phyloP scores from a whole-genome alignment of 805 yeast species.

The Jamesozyma gamospora region DNA sequence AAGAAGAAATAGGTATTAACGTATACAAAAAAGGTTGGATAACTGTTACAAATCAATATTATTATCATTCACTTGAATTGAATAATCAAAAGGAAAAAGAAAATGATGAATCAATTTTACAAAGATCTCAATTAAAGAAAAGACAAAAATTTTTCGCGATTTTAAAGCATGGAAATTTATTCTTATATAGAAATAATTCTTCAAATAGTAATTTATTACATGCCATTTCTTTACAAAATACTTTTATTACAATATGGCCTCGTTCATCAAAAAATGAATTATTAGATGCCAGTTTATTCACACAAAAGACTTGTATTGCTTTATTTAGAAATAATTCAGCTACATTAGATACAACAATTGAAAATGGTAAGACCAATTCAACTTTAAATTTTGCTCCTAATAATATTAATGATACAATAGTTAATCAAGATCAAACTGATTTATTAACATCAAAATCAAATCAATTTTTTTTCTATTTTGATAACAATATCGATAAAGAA shows the following conservation, averaged over 20 bases:
- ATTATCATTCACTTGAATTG: conserved; percentile 38
- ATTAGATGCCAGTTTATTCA: conserved; percentile 66
- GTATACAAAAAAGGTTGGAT: conserved; percentile 69
- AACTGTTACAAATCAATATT: conserved; percentile 70
- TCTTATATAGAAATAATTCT: conserved; percentile 63
- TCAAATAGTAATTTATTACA: conserved; percentile 45
- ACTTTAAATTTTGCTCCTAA: neutral
- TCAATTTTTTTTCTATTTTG: conserved; percentile 58
- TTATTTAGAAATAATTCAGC: conserved; percentile 39
- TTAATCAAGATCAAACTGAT: neutral
- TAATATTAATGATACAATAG: neutral
- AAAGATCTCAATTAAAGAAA: conserved; percentile 29
- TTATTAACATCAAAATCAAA: conserved; percentile 9
- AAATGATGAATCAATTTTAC: conserved; percentile 9
- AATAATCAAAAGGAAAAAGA: conserved; percentile 5
- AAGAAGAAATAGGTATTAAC: conserved; percentile 55
- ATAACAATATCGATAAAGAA: conserved; percentile 74
- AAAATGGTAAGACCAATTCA: neutral
- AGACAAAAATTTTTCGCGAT: conserved; percentile 58
- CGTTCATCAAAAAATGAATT: conserved; percentile 34
- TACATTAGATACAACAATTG: conserved; percentile 2
- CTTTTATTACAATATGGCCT: conserved; percentile 80
- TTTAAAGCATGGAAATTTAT: conserved; percentile 77
- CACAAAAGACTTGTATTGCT: conserved; percentile 72
- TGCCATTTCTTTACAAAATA: conserved; percentile 65